phyloP scores from a whole-genome alignment of 352 stramenopile genomes.

The Discostella stelligera region DNA sequence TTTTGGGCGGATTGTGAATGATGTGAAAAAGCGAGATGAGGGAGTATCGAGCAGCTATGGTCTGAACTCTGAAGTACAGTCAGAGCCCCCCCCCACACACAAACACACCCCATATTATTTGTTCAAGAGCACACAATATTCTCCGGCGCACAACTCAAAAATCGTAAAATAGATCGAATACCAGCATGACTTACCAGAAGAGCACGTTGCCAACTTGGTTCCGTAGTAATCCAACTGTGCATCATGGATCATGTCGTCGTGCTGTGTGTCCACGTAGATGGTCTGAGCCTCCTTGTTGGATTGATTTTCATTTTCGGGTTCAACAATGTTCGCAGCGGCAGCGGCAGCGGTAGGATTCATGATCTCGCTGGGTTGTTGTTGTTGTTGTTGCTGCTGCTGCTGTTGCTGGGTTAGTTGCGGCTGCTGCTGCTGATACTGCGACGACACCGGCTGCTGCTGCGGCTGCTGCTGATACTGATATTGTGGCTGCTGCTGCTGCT shows the following conservation, averaged over 20 bases:
- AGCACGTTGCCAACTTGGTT: conserved; percentile 97
- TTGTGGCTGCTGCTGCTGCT: conserved; percentile 19
- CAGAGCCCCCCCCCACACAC: too few species aligned
- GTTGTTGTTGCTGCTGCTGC: conserved; percentile 13
- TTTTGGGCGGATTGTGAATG: neutral
- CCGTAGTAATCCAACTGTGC: conserved; percentile 99
- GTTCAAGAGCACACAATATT: conserved; percentile 4
- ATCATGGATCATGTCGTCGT: conserved; percentile 98
- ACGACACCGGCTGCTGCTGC: conserved; percentile 9
- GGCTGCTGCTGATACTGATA: conserved; percentile 14
- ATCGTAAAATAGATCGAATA: too few species aligned
- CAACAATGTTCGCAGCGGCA: neutral
- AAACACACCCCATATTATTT: too few species aligned
- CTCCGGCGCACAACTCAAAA: neutral
- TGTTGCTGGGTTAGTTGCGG: conserved; percentile 5
- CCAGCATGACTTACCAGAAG: conserved; percentile 86
- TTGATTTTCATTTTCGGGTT: neutral
- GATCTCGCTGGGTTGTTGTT: neutral
- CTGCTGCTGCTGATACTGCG: neutral
- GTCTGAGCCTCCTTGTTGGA: conserved; percentile 18
- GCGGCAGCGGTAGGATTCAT: neutral
- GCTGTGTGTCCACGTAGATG: conserved; percentile 92
- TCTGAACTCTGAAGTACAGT: too few species aligned
- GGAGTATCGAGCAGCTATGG: neutral
- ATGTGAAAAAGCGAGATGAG: neutral